Base-by-base conservation (phyloP, 192 early-diverging fungal genomes). In the Coemansia sp. region DNA sequence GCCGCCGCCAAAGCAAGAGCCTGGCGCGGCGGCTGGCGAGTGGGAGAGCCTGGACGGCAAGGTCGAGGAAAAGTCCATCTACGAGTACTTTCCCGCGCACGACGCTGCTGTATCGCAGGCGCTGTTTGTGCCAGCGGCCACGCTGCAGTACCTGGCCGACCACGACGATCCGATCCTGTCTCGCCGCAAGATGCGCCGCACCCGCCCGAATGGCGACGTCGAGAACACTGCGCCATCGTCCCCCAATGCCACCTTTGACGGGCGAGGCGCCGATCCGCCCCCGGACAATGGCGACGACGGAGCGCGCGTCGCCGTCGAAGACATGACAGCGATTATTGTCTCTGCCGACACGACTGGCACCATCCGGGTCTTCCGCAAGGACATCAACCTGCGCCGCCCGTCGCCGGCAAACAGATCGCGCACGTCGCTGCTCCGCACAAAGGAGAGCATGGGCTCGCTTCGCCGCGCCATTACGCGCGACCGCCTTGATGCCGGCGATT, bases 301-400 rank as follows among this genome's bases (percentile, higher is more conserved):
- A n/a, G 38, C 42, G 8, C 11, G 18, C 19, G 41, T 40, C 36
- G 26, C 33, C 18, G 59, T 67, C 41, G 54, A 78, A 33, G 61
- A 63, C 34, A 57, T 54, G 46, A 59, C 67, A 5, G 57, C 67
- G 10, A 85, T 87, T 6, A 85, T 87, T 28, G 67, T 84, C 20
- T 77, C 81, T 7, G 74, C 82, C 9, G 85, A 84, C 46, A 70
- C 75, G 11, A 54, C 60, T 38, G 85, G 83, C 27, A 51, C 51
- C 38, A 83, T 87, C 44, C 74, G 80, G 23, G 80, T 87, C 11
- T 87, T 80, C 66, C 69, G 84, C 41, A 75, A 78, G 25, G 85
- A 86, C 43, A 77, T 71, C 19, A 74, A 74, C 36, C 46, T 59
- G 31, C 49, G 29, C 18, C 33, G 41, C 7, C 10, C 2, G 10